Evolutionary conservation across 2,329 filamentous ascomycete genomes (phyloP).

Genomic region (Seiridium unicorne): DNA sequence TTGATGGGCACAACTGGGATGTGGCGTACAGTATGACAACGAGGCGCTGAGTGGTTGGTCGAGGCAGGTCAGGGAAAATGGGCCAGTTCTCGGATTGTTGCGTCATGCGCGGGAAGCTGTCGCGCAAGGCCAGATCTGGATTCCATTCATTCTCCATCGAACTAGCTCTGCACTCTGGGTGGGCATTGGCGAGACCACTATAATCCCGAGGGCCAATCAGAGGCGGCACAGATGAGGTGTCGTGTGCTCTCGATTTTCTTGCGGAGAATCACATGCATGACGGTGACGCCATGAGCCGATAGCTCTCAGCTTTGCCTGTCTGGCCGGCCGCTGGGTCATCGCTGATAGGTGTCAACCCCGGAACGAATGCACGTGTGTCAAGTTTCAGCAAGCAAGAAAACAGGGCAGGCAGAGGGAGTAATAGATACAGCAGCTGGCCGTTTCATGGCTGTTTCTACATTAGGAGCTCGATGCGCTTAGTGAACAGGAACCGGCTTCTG

Average conservation of each 20-base stretch:
- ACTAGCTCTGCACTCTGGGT: neutral
- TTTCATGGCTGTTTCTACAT: neutral
- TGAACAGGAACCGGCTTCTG: neutral
- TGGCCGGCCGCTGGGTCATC: too few relatives aligned
- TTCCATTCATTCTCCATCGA: neutral
- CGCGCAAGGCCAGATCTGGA: neutral
- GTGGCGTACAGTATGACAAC: too few relatives aligned
- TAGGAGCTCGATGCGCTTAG: too few relatives aligned
- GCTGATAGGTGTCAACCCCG: too few relatives aligned
- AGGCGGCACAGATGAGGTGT: neutral
- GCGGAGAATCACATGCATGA: constrained; percentile 8
- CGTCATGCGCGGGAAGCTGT: neutral
- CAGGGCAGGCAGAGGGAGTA: too few relatives aligned
- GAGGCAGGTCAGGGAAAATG: too few relatives aligned
- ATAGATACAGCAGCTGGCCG: too few relatives aligned
- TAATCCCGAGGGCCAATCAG: neutral
- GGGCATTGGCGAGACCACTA: neutral
- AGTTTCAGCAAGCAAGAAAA: too few relatives aligned
- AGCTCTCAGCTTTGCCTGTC: too few relatives aligned
- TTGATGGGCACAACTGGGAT: too few relatives aligned
- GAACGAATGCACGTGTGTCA: too few relatives aligned
- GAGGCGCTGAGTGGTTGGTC: too few relatives aligned
- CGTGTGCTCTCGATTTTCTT: neutral
- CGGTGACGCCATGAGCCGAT: neutral
- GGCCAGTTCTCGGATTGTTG: neutral